Evolutionary conservation across 257 asterid genomes (phyloP).

Genomic region (Fraxinus pennsylvanica): DNA sequence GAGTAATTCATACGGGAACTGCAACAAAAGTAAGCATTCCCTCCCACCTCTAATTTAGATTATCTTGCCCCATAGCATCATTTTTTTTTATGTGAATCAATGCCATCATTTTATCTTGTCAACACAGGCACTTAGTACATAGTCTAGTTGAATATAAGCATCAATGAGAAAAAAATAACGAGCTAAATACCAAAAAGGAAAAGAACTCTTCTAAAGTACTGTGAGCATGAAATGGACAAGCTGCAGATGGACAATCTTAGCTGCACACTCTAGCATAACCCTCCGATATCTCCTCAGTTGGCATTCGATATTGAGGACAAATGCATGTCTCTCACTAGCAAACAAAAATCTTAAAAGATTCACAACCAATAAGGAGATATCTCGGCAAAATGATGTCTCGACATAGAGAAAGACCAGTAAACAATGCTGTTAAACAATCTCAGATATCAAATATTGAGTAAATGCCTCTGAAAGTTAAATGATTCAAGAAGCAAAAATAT

Average conservation of each 20-base stretch:
- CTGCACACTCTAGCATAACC: not conserved
- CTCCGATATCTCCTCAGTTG: not conserved
- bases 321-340: not conserved
- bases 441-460: not conserved
- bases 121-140: not conserved
- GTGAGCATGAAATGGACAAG: not conserved
- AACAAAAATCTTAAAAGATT: not conserved
- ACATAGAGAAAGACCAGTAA: not conserved
- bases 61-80: not conserved
- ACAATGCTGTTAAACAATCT: conserved; percentile 1
- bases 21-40: not conserved
- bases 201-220: not conserved
- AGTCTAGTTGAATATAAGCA: not conserved
- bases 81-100: not conserved
- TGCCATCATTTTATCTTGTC: not conserved
- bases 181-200: not conserved
- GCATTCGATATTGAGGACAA: not conserved
- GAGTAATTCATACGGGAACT: not conserved
- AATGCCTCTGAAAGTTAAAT: not conserved
- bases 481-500: not conserved
- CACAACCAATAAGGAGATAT: not conserved
- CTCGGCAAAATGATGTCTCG: not conserved
- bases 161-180: not conserved
- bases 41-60: not conserved
- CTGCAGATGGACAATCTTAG: not conserved